Conservation (phyloP, 2,329 filamentous ascomycete species). For the Verticillium dahliae region DNA sequence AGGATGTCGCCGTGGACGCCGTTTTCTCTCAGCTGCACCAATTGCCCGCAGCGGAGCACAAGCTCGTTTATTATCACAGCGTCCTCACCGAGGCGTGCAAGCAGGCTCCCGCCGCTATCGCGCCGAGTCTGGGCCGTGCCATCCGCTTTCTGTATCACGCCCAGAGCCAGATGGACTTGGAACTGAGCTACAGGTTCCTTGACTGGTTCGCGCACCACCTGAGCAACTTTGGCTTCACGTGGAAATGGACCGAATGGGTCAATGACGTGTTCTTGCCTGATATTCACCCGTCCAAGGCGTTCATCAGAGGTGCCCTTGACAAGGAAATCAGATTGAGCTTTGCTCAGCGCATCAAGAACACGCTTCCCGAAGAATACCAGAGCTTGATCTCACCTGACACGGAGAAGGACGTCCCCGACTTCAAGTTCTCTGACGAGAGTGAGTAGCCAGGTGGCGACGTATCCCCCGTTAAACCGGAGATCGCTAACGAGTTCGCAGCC, state of each 20-base stretch:
- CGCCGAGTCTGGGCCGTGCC: slow-evolving; percentile 84
- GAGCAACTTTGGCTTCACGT: slow-evolving; percentile 98
- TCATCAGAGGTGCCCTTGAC: slow-evolving; percentile 84
- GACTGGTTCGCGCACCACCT: slow-evolving; percentile 98
- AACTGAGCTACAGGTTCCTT: slow-evolving; percentile 79
- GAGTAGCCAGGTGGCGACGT: slow-evolving; percentile 24
- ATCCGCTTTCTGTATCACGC: slow-evolving; percentile 88
- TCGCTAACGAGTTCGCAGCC: slow-evolving; percentile 35
- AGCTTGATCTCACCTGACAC: slow-evolving; percentile 76
- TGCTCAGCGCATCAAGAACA: slow-evolving; percentile 91
- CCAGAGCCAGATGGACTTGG: slow-evolving; percentile 75
- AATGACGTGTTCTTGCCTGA: slow-evolving; percentile 74
- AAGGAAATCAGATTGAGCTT: slow-evolving; percentile 97
- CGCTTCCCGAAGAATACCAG: slow-evolving; percentile 78
- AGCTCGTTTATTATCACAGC: slow-evolving; percentile 93
- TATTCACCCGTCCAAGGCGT: slow-evolving; percentile 83
- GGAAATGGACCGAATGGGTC: slow-evolving; percentile 98
- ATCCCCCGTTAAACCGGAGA: neutral
- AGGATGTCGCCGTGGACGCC: slow-evolving; percentile 94
- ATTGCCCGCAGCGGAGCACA: slow-evolving; percentile 81
- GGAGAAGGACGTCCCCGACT: slow-evolving; percentile 92
- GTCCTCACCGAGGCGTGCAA: slow-evolving; percentile 94
- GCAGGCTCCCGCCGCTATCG: slow-evolving; percentile 91
- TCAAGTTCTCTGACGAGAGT: slow-evolving; percentile 79
- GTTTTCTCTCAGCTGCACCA: slow-evolving; percentile 94